phyloP scores from a whole-genome alignment of 495 filamentous ascomycete genomes.

The Penicillium odoratum region DNA sequence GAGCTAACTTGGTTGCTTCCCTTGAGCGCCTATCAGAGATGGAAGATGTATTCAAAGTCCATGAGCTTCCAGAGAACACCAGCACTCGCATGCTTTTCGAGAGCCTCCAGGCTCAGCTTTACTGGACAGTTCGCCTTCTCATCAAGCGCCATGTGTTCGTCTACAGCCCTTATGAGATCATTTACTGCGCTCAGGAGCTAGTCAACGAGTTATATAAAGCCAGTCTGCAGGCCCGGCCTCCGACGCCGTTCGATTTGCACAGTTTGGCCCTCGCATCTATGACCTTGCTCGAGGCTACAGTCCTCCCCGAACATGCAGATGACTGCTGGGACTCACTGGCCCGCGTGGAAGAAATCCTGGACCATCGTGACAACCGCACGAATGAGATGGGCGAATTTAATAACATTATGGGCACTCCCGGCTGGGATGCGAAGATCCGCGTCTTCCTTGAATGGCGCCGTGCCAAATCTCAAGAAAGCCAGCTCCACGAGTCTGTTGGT shows the following conservation, averaged over 20 bases:
- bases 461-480: slow-evolving; percentile 40
- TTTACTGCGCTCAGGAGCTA: slow-evolving; percentile 61
- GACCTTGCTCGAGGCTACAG: slow-evolving; percentile 65
- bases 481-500: slow-evolving; percentile 36
- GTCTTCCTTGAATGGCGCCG: slow-evolving; percentile 48
- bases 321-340: slow-evolving; percentile 46
- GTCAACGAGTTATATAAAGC: slow-evolving; percentile 57
- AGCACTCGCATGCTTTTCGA: slow-evolving; percentile 36
- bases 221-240: slow-evolving; percentile 39
- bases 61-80: slow-evolving; percentile 33
- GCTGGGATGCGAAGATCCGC: slow-evolving; percentile 49
- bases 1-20: slow-evolving; percentile 37
- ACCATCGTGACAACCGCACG: slow-evolving; percentile 34
- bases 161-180: slow-evolving; percentile 58
- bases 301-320: slow-evolving; percentile 44
- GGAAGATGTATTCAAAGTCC: slow-evolving; percentile 37
- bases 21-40: slow-evolving; percentile 43
- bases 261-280: slow-evolving; percentile 66
- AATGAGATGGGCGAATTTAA: slow-evolving; percentile 32
- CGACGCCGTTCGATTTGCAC: slow-evolving; percentile 69
- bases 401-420: slow-evolving; percentile 40
- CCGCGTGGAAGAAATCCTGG: slow-evolving; percentile 48
- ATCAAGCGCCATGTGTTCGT: slow-evolving; percentile 57
- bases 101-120: slow-evolving; percentile 63
- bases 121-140: slow-evolving; percentile 71